phyloP scores from a whole-genome alignment of 2,329 filamentous ascomycete genomes.

The Penicillium crustosum region DNA sequence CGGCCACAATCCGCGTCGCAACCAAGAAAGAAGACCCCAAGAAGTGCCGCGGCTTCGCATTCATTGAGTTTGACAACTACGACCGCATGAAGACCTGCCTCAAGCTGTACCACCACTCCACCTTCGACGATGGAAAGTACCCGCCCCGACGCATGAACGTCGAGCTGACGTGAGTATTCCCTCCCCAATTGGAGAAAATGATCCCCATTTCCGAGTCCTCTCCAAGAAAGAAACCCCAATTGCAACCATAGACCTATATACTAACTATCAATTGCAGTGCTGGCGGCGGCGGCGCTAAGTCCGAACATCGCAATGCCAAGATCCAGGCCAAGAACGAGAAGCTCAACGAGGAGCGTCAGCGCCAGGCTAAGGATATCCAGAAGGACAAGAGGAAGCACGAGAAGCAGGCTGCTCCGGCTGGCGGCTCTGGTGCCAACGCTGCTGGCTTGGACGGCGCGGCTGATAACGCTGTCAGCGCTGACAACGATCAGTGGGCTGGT shows the following conservation, averaged over 20 bases:
- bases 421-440: constrained; percentile 27
- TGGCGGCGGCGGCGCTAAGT: constrained; percentile 74
- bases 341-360: constrained; percentile 67
- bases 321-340: constrained; percentile 84
- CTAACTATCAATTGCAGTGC: constrained; percentile 53
- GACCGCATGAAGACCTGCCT: constrained; percentile 91
- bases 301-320: constrained; percentile 68
- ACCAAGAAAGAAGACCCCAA: constrained; percentile 63
- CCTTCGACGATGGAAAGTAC: constrained; percentile 61
- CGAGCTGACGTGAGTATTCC: constrained; percentile 71
- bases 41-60: constrained; percentile 73
- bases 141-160: constrained; percentile 79
- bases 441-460: constrained; percentile 13
- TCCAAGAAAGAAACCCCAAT: constrained; percentile 1
- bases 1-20: constrained; percentile 69
- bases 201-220: neutral
- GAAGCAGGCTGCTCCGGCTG: constrained; percentile 20
- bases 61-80: constrained; percentile 84
- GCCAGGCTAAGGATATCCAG: constrained; percentile 50
- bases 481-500: constrained; percentile 34
- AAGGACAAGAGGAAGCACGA: constrained; percentile 44
- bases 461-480: constrained; percentile 3
- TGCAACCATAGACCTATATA: neutral
- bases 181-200: neutral
- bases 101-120: constrained; percentile 83